Evolutionary conservation across 192 early-diverging fungal species (phyloP), one percentile per base, ranked within the genome.

Genomic region (Coemansia sp.): DNA sequence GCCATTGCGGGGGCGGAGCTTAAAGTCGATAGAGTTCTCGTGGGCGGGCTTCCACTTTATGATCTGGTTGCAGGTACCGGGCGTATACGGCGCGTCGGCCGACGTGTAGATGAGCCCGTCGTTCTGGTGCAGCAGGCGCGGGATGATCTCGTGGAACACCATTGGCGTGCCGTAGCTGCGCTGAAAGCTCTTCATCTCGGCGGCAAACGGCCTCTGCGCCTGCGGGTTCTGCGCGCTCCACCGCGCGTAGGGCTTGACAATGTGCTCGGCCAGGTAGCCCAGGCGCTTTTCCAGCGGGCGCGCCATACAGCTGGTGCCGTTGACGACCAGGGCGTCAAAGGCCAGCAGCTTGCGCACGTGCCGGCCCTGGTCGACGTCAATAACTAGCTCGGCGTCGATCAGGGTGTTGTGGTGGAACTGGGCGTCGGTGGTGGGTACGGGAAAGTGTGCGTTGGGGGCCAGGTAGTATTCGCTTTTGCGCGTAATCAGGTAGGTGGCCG

Each of bases 311-410:
- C 60, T 74, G 18, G 76, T 50, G 10, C 81, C 81, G 20, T 61
- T 56, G 20, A 81, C 60, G 0, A 75, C 76, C 14, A 98, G 59
- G 23, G 82, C 80, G 50, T 96, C 95, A 55, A 94, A 91, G 0
- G 71, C 65, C 9, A 86, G 56, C 31, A 83, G 76, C 23, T 43
- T 51, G 14, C 38, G 18, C 39, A 72, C 56, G 28, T 64, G 68
- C 13, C 28, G 40, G 17, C 86, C 84, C 56, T 86, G 78, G 35
- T 88, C 78, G 1, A 42, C 45, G 54, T 94, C 93, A 3, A 85
- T 59, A 8, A 98, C 88, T 34, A 98, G 71, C 65, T 98, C 95
- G 1, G 89, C 92, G 54, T 98, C 93, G 29, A 98, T 73, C 10
- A 98, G 67, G 6, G 92, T 95, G 32, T 79, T 63, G 33, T 72